Percentiles rank a stretch among this genome's conserved stretches.
phyloP scores from a whole-genome alignment of 306 rosid species.

The Arachis hypogaea region DNA sequence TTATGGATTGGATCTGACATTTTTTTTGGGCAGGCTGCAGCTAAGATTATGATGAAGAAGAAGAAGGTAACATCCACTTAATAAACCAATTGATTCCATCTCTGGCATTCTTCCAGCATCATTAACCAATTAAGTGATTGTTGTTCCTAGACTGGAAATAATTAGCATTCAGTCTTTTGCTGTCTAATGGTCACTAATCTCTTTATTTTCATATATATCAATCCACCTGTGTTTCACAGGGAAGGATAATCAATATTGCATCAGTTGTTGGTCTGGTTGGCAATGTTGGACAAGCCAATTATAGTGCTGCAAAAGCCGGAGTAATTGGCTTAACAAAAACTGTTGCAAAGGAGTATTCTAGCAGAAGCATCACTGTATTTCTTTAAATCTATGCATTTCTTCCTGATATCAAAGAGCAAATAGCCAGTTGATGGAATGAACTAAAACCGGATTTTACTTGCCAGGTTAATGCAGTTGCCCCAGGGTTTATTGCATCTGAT shows the following conservation, averaged over 20 bases:
- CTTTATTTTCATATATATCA: constrained; percentile 14
- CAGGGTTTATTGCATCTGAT: constrained; percentile 96
- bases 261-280: constrained; percentile 96
- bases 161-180: not conserved
- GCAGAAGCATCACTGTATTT: constrained; percentile 85
- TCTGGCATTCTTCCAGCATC: not conserved
- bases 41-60: constrained; percentile 94
- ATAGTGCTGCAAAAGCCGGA: constrained; percentile 99
- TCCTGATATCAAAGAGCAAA: not conserved
- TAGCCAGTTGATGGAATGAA: constrained; percentile 31
- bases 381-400: constrained; percentile 27
- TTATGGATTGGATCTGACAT: constrained; percentile 32
- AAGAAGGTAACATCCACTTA: constrained; percentile 62
- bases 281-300: constrained; percentile 94
- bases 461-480: constrained; percentile 97
- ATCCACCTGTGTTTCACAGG: constrained; percentile 53
- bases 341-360: constrained; percentile 88
- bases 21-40: constrained; percentile 71
- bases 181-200: constrained; percentile 25
- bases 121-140: not conserved
- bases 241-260: constrained; percentile 91
- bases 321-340: constrained; percentile 91
- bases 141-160: constrained; percentile 13
- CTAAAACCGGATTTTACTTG: constrained; percentile 31
- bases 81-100: no score